phyloP scores from a whole-genome alignment of 1,139 yeast species.

The Debaryomyces psychrophilus region DNA sequence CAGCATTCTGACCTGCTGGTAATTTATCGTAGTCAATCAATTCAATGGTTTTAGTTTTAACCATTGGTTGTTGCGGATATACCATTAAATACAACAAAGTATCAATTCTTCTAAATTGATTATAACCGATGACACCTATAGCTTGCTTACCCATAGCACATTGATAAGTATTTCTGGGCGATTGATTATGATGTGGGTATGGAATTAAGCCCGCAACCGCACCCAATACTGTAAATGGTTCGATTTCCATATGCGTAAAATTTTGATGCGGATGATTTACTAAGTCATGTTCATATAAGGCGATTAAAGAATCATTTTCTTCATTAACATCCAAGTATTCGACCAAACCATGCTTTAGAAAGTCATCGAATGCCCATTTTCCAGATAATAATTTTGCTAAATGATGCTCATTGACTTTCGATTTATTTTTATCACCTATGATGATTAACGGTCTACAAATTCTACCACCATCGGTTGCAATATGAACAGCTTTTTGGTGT shows the following conservation, averaged over 20 bases:
- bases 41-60: constrained; percentile 95
- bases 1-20: constrained; percentile 99
- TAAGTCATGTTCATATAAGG: constrained; percentile 71
- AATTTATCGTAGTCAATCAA: constrained; percentile 91
- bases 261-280: constrained; percentile 30
- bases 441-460: constrained; percentile 96
- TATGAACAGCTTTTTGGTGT: constrained; percentile 91
- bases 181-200: constrained; percentile 98
- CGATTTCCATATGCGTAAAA: constrained; percentile 92
- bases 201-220: constrained; percentile 99
- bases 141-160: constrained; percentile 99
- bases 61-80: constrained; percentile 99
- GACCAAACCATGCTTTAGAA: constrained; percentile 80
- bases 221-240: constrained; percentile 93
- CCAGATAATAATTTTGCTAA: constrained; percentile 64
- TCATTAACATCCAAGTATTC: constrained; percentile 97
- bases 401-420: constrained; percentile 76
- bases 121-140: constrained; percentile 97
- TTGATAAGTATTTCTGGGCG: constrained; percentile 98
- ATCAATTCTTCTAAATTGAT: constrained; percentile 94
- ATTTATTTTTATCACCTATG: constrained; percentile 64
- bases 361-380: constrained; percentile 84
- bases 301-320: constrained; percentile 93
- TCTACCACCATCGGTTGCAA: constrained; percentile 99
- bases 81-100: constrained; percentile 93